A percentile compares a stretch with the other conserved stretches of the same genome.
phyloP scores from a whole-genome alignment of 371 early-diverging fungal species.

The Lichtheimia hyalospora region DNA sequence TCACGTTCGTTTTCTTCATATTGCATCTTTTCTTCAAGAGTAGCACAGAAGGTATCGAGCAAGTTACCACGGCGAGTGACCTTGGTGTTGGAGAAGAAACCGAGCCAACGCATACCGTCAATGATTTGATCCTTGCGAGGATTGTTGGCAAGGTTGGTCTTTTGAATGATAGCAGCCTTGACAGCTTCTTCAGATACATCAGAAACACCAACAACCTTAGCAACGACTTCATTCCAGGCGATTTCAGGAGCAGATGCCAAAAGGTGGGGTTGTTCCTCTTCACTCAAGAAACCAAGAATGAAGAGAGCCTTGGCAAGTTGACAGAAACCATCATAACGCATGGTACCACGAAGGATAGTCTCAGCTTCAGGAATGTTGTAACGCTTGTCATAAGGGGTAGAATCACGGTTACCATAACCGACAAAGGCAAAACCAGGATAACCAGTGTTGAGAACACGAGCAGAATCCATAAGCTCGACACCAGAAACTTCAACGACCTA shows the following conservation, averaged over 20 bases:
- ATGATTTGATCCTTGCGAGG: constrained; percentile 58
- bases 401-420: constrained; percentile 97
- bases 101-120: constrained; percentile 84
- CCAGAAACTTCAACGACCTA: constrained; percentile 87
- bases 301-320: constrained; percentile 91
- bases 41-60: constrained; percentile 93
- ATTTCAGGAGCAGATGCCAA: constrained; percentile 56
- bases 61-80: constrained; percentile 76
- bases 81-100: constrained; percentile 69
- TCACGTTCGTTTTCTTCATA: constrained; percentile 93
- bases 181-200: constrained; percentile 28
- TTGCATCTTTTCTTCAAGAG: constrained; percentile 92
- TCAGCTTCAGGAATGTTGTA: constrained; percentile 95
- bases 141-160: constrained; percentile 49
- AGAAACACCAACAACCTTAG: constrained; percentile 55
- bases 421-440: constrained; percentile 90
- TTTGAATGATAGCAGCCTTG: constrained; percentile 46
- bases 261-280: constrained; percentile 68
- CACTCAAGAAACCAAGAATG: constrained; percentile 89
- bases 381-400: constrained; percentile 89
- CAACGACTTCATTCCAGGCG: constrained; percentile 75
- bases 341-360: constrained; percentile 92
- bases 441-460: constrained; percentile 78
- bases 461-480: constrained; percentile 85
- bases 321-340: constrained; percentile 93